Base-by-base conservation (phyloP, 441 rosid genomes). In the Croton setiger region DNA sequence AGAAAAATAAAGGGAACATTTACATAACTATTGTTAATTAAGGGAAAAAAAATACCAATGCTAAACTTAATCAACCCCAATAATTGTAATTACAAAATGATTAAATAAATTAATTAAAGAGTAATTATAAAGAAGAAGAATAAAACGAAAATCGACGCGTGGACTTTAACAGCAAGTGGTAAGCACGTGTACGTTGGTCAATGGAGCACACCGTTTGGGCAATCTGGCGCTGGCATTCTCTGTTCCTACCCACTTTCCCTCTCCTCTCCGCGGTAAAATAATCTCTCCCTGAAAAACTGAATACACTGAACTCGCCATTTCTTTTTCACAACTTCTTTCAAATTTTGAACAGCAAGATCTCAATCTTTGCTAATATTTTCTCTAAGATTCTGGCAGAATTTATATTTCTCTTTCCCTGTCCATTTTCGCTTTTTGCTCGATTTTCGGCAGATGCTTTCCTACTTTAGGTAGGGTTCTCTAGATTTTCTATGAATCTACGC, bases 171-270 rank as follows among this genome's bases (percentile, higher is more conserved):
- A 1, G 31, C 23, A 31, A 63, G 55, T 35, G 1, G 31, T 27
- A 23, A 5, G 7, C 35, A 43, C 41, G 12, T 11, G 55, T 54
- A 1, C 4, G 0, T 18, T 10, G 12, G 23, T 53, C n/a, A 63
- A 70, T 43, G 63, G 47, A n/a, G 9, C 7, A 27, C 18, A 33
- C 20, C 51, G 51, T 47, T 48, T 48, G 14, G 17, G 49, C 72
- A 41, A 49, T 58, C 66, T 58, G 75, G 79, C 21, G 68, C 73
- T 27, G 31, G 76, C 63, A 60, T 15, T 39, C 8, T 9, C 9
- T 5, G 5, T 9, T 39, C 43, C 0, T 47, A 17, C 52, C n/a
- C 52, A 15, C 5, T 41, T 64, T 3, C 23, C 67, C 47, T 56
- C 57, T 20, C 49, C 23, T n/a, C 55, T 35, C 64, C 52, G 37